Conservation (phyloP, 2,329 filamentous ascomycete species). For the Aspergillus sergii region DNA sequence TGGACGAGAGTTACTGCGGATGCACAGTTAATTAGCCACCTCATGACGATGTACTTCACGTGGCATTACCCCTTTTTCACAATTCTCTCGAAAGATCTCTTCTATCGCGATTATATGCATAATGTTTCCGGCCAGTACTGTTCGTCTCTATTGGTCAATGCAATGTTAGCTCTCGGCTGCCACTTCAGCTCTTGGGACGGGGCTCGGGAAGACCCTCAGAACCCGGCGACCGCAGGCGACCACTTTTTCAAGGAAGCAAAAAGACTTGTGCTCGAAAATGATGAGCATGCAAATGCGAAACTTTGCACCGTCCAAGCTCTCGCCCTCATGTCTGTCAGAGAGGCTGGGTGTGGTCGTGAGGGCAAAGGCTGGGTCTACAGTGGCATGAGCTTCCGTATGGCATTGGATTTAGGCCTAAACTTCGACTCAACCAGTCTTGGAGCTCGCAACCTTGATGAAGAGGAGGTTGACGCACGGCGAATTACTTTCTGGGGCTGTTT, state of each 20-base stretch:
- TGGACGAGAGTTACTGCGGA: slow-evolving; percentile 90
- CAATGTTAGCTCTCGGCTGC: slow-evolving; percentile 88
- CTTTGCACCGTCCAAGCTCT: slow-evolving; percentile 91
- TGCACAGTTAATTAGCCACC: slow-evolving; percentile 75
- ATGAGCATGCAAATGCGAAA: slow-evolving; percentile 87
- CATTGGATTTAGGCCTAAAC: slow-evolving; percentile 88
- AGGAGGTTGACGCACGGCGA: slow-evolving; percentile 83
- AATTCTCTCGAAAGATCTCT: slow-evolving; percentile 80
- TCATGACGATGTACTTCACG: slow-evolving; percentile 96
- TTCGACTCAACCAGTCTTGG: slow-evolving; percentile 73
- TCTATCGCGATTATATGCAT: slow-evolving; percentile 79
- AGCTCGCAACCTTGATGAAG: slow-evolving; percentile 68
- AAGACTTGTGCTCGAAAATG: slow-evolving; percentile 82
- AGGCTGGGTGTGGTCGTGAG: slow-evolving; percentile 91
- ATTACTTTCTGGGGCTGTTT: slow-evolving; percentile 99
- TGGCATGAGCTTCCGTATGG: slow-evolving; percentile 98
- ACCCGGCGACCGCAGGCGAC: slow-evolving; percentile 85
- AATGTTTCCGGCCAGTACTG: slow-evolving; percentile 77
- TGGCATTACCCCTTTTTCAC: slow-evolving; percentile 99
- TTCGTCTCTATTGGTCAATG: slow-evolving; percentile 86
- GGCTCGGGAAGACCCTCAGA: slow-evolving; percentile 70
- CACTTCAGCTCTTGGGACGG: slow-evolving; percentile 82
- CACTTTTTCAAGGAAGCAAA: slow-evolving; percentile 97
- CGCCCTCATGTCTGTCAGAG: slow-evolving; percentile 92
- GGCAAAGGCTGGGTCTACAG: slow-evolving; percentile 98